Conservation (phyloP, 257 asterid genomes). For the Nicotiana attenuata region DNA sequence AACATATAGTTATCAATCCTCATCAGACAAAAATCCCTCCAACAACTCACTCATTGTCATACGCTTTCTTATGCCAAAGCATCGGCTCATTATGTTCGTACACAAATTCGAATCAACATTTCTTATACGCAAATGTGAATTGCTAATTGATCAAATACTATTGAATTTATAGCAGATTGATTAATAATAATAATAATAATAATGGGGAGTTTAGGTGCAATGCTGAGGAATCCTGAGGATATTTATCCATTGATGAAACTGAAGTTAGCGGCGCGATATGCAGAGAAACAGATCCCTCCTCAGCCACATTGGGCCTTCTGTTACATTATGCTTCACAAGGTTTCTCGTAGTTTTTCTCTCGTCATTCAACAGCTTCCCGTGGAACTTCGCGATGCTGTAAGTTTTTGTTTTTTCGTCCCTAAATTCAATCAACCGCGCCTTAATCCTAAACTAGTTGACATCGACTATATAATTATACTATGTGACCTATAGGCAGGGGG, state of each 20-base stretch:
- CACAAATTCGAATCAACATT: neutral
- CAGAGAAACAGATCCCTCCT: constrained; percentile 86
- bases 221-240: constrained; percentile 81
- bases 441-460: neutral
- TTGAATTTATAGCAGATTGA: neutral
- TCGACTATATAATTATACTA: neutral
- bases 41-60: too few relatives aligned
- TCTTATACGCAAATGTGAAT: neutral
- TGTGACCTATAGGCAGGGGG: too few relatives aligned
- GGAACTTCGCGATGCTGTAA: constrained; percentile 92
- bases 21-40: too few relatives aligned
- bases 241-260: constrained; percentile 77
- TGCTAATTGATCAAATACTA: neutral
- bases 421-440: neutral
- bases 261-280: constrained; percentile 58
- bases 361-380: constrained; percentile 90
- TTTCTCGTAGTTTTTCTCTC: constrained; percentile 80
- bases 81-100: too few relatives aligned
- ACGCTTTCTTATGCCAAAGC: too few relatives aligned
- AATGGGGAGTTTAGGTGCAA: constrained; percentile 71
- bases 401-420: constrained; percentile 7
- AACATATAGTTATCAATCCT: too few relatives aligned
- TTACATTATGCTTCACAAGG: constrained; percentile 80
- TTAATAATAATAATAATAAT: neutral
- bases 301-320: constrained; percentile 97